Conservation (phyloP, 495 filamentous ascomycete genomes). For the Cudoniella acicularis region DNA sequence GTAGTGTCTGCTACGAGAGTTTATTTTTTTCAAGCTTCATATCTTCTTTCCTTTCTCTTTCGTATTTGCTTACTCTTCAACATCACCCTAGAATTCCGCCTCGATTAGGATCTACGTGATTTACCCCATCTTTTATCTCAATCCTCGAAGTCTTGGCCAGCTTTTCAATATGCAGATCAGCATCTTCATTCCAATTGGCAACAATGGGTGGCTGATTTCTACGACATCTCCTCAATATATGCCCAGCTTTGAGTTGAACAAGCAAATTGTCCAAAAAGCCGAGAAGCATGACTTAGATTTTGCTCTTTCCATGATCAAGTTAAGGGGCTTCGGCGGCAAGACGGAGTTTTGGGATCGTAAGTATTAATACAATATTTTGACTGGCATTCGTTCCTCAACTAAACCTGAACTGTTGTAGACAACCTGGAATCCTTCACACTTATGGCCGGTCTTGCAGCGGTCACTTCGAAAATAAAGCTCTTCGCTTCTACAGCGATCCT, state of each 20-base stretch:
- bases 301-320: slow-evolving; percentile 33
- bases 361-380: neutral
- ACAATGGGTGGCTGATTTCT: slow-evolving; percentile 33
- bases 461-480: slow-evolving; percentile 47
- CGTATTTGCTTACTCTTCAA: neutral
- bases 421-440: slow-evolving; percentile 41
- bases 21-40: neutral
- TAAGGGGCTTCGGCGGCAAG: slow-evolving; percentile 32
- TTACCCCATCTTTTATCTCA: too few species aligned
- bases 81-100: too few species aligned
- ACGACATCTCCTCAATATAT: slow-evolving; percentile 31
- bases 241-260: slow-evolving; percentile 32
- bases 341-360: slow-evolving; percentile 31
- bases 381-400: too few species aligned
- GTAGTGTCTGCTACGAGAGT: neutral
- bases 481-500: slow-evolving; percentile 31
- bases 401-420: neutral
- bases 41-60: neutral
- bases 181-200: slow-evolving; percentile 32
- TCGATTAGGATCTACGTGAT: too few species aligned
- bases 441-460: slow-evolving; percentile 42
- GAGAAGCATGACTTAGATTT: slow-evolving; percentile 32
- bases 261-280: slow-evolving; percentile 30
- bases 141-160: too few species aligned
- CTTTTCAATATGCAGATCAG: slow-evolving; percentile 23